phyloP scores from a whole-genome alignment of 805 yeast genomes.

The Starmera caribaea region DNA sequence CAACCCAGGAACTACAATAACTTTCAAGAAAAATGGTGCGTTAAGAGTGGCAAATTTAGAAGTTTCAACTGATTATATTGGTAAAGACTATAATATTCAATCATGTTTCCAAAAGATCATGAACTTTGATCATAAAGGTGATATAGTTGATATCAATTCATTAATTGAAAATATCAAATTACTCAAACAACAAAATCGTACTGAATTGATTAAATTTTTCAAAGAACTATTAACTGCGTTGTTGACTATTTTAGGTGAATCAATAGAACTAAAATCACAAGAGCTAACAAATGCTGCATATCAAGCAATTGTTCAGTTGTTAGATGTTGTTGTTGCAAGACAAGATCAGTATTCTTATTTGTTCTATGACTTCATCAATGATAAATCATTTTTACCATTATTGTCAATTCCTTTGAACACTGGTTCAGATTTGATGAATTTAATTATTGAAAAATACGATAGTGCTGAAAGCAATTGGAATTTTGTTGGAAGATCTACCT shows the following conservation, averaged over 20 bases:
- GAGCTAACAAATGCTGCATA: slow-evolving; percentile 31
- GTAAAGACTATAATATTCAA: slow-evolving; percentile 56
- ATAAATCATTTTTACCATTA: slow-evolving; percentile 8
- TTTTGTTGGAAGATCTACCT: slow-evolving; percentile 51
- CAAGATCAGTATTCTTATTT: slow-evolving; percentile 53
- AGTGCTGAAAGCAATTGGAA: slow-evolving; percentile 49
- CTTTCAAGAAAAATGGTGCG: slow-evolving; percentile 24
- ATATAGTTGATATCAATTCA: slow-evolving; percentile 11
- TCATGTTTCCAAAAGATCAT: slow-evolving; percentile 41
- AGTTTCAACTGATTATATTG: slow-evolving; percentile 55
- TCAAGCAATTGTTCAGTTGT: slow-evolving; percentile 47
- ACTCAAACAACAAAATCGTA: slow-evolving; percentile 44
- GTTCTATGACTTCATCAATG: slow-evolving; percentile 39
- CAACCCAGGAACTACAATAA: slow-evolving; percentile 36
- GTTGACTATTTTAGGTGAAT: slow-evolving; percentile 24
- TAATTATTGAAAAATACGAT: slow-evolving; percentile 36
- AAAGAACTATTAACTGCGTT: slow-evolving; percentile 39
- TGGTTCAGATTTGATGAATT: slow-evolving; percentile 40
- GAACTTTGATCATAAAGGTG: slow-evolving; percentile 37
- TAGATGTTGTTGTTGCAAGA: slow-evolving; percentile 56
- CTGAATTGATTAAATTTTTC: slow-evolving; percentile 49
- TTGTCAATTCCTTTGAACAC: slow-evolving; percentile 31
- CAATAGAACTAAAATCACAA: slow-evolving; percentile 9
- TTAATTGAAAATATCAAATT: slow-evolving; percentile 37
- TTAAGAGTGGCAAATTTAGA: slow-evolving; percentile 39